A percentile compares a stretch with the other conserved stretches of the same genome.
These are phyloP conservation scores for Blastobotrys ciferrii DNA, from an alignment of 1,139 yeast species.

Conservation along the genomic window DNA sequence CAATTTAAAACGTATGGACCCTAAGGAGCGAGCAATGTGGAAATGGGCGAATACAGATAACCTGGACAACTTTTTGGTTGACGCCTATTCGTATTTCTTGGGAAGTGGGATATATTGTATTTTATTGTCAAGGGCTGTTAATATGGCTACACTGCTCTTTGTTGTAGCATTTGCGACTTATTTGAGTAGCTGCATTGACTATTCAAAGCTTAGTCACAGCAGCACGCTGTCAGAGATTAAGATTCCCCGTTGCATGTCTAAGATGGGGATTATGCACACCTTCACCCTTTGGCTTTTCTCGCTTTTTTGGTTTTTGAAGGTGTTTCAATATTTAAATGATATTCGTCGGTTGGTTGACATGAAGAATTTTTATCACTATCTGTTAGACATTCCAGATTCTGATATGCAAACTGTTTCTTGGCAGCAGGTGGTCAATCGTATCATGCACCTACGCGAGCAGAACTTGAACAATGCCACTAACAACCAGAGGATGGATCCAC, in stretches of 20 bases:
- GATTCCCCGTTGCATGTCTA: conserved; percentile 59
- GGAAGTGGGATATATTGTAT: conserved; percentile 86
- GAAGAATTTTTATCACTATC: conserved; percentile 59
- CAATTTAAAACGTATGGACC: conserved; percentile 34
- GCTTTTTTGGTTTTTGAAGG: conserved; percentile 53
- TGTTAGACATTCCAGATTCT: conserved; percentile 68
- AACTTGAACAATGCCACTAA: conserved; percentile 64
- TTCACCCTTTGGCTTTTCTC: conserved; percentile 62
- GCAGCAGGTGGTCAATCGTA: conserved; percentile 79
- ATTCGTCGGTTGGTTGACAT: conserved; percentile 58
- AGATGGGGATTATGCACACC: conserved; percentile 49
- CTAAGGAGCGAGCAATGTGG: conserved; percentile 85
- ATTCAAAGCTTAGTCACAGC: conserved; percentile 44
- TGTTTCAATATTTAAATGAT: conserved; percentile 53
- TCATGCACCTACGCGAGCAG: conserved; percentile 72
- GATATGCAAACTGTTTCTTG: conserved; percentile 93
- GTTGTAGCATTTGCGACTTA: conserved; percentile 76
- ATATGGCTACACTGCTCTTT: conserved; percentile 68
- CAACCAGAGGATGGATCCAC: conserved; percentile 79
- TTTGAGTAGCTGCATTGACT: conserved; percentile 81
- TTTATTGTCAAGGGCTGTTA: conserved; percentile 59
- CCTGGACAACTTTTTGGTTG: conserved; percentile 78
- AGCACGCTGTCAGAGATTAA: conserved; percentile 48
- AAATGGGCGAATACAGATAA: conserved; percentile 95
- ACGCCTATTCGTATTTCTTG: conserved; percentile 77